Evolutionary conservation across 2,329 filamentous ascomycete species (phyloP), one percentile per base, ranked within the genome.

Genomic region (Aspergillus viridinutans): DNA sequence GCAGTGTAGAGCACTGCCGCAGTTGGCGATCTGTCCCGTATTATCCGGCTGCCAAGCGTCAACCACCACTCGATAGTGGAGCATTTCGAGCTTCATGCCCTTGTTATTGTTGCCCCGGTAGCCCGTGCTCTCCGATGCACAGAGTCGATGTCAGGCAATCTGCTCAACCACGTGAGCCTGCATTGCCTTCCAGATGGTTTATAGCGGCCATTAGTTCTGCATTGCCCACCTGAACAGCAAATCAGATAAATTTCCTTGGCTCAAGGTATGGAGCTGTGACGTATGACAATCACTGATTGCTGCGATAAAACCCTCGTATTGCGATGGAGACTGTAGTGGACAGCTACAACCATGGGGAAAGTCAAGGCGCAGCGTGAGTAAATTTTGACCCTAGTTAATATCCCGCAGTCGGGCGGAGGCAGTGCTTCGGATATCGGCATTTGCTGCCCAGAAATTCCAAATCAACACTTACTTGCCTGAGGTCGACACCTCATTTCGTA

Each of bases 171-270:
- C 50, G 28, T 50, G 53, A 53, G 29, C 32, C 32, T 38, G 35
- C 21, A 45, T 35, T 28, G 20, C 32, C 50, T 58, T 58, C 57
- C 23, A 58, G 40, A 32, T 56, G 53, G 50, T 49, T 53, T 56
- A 53, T 56, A 58, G 53, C 49, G 49, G 53, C 50, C 45, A 47
- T 45, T 20, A 23, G 8, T 45, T 23, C 20, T 45, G 42, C 42
- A 45, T 45, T 45, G 42, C 20, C 42, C 21, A 6, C 8, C 6
- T 2, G 14, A 17, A 7, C 32, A 38, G 32, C 32, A 38, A 38
- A 17, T 38, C 32, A 35, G 32, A 17, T 17, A n/a, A 7, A 38
- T 17, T 17, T 3, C 32, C 32, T 38, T 17, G 14, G 32, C 32
- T 38, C 6, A 17, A 3, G 32, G 14, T 17, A 38, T 17, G 32